A percentile compares a stretch with the other conserved stretches of the same genome.
phyloP scores from a whole-genome alignment of 495 filamentous ascomycete species.

The Echria macrotheca region DNA sequence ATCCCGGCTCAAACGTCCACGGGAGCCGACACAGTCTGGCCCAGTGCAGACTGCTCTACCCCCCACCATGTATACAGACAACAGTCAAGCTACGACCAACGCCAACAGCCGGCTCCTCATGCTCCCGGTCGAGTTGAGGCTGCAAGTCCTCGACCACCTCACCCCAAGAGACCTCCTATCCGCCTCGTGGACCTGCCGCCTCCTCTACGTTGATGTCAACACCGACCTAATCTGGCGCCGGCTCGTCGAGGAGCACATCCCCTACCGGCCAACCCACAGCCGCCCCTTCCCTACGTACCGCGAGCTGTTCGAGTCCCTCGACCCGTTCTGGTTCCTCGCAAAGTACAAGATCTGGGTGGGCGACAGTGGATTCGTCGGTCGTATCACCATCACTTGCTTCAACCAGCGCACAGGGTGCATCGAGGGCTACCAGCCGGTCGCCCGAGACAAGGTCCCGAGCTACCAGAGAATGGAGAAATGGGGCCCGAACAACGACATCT shows the following conservation, averaged over 20 bases:
- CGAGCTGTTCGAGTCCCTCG: constrained; percentile 65
- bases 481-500: constrained; percentile 49
- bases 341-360: constrained; percentile 80
- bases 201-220: constrained; percentile 44
- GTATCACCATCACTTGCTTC: constrained; percentile 67
- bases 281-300: constrained; percentile 57
- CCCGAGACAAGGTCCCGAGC: too few species aligned
- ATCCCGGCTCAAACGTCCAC: too few species aligned
- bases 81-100: too few species aligned
- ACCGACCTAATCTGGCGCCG: constrained; percentile 59
- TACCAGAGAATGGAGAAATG: too few species aligned
- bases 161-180: constrained; percentile 50
- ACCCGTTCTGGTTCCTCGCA: constrained; percentile 80
- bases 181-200: constrained; percentile 51
- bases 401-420: constrained; percentile 67
- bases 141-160: constrained; percentile 56
- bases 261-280: constrained; percentile 47
- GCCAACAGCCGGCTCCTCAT: constrained; percentile 29
- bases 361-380: constrained; percentile 63
- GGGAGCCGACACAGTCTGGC: too few species aligned
- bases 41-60: too few species aligned
- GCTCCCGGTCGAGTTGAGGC: constrained; percentile 60
- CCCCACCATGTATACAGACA: too few species aligned
- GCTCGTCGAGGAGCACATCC: constrained; percentile 58
- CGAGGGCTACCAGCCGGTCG: constrained; percentile 73